Percentiles rank a stretch among this genome's conserved stretches.
phyloP scores from a whole-genome alignment of 106 monocot species.

The Dendrobium huoshanense region DNA sequence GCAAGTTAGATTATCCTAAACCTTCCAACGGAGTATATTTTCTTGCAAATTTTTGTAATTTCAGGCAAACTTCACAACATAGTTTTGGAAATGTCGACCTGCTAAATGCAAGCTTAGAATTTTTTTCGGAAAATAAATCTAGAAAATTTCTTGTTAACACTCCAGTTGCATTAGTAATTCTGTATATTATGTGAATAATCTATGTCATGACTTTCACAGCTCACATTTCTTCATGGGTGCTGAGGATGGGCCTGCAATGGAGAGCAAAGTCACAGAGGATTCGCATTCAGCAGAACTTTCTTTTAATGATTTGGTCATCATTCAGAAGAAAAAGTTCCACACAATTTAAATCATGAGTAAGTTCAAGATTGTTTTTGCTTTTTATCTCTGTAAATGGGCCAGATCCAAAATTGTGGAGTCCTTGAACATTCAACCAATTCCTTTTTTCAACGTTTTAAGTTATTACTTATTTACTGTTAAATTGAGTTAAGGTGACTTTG shows the following conservation, averaged over 20 bases:
- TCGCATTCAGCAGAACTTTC: background rate
- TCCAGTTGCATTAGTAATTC: background rate
- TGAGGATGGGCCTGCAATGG: background rate
- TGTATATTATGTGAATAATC: background rate
- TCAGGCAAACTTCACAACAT: background rate
- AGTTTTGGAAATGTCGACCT: background rate
- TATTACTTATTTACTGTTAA: background rate
- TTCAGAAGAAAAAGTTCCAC: background rate
- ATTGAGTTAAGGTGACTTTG: background rate
- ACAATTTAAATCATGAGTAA: conserved; percentile 1
- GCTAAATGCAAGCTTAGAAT: background rate
- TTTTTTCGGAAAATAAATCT: background rate
- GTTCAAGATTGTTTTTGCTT: background rate
- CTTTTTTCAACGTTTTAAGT: background rate
- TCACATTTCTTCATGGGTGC: background rate
- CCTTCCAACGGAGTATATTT: background rate
- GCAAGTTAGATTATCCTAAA: background rate
- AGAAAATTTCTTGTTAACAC: background rate
- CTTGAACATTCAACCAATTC: background rate
- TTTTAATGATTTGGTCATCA: background rate
- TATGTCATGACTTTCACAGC: background rate
- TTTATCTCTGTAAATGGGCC: background rate
- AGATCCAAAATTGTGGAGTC: background rate
- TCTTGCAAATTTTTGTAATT: background rate
- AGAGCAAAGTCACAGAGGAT: background rate